A percentile compares a stretch with the other conserved stretches of the same genome.
Conservation (phyloP, 2,329 filamentous ascomycete species). For the Myriosclerotinia curreyana region DNA sequence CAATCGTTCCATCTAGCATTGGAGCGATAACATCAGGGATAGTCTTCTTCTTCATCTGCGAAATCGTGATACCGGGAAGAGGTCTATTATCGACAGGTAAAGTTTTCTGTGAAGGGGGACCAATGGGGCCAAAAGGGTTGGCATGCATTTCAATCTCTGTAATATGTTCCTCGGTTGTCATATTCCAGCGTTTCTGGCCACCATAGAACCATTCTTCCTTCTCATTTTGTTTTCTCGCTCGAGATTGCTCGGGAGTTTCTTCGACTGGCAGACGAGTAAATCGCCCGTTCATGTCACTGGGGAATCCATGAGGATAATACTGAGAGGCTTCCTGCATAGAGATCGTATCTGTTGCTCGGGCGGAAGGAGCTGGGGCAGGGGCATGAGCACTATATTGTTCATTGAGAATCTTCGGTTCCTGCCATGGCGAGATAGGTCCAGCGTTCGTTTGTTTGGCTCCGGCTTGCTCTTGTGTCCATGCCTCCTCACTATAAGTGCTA, state of each 20-base stretch:
- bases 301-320: slow-evolving; percentile 37
- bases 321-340: slow-evolving; percentile 27
- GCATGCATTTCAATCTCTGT: slow-evolving; percentile 26
- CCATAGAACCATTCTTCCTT: slow-evolving; percentile 36
- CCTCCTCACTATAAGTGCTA: slow-evolving; percentile 19
- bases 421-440: slow-evolving; percentile 19
- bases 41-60: slow-evolving; percentile 32
- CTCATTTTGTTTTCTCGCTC: slow-evolving; percentile 23
- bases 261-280: slow-evolving; percentile 27
- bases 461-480: slow-evolving; percentile 17
- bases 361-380: not conserved
- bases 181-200: slow-evolving; percentile 34
- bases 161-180: slow-evolving; percentile 33
- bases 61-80: slow-evolving; percentile 25
- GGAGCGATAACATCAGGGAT: slow-evolving; percentile 30
- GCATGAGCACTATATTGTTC: slow-evolving; percentile 13
- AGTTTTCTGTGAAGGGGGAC: slow-evolving; percentile 26
- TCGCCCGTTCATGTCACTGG: slow-evolving; percentile 30
- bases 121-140: slow-evolving; percentile 28
- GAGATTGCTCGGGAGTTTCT: slow-evolving; percentile 16
- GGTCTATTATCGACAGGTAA: slow-evolving; percentile 23
- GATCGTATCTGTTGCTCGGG: slow-evolving; percentile 32
- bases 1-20: slow-evolving; percentile 33
- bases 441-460: not conserved
- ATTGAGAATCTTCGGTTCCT: not conserved